These are phyloP conservation scores for Fomitopsis serialis DNA, from an alignment of 768 basidiomycete species.

Conservation along the genomic window DNA sequence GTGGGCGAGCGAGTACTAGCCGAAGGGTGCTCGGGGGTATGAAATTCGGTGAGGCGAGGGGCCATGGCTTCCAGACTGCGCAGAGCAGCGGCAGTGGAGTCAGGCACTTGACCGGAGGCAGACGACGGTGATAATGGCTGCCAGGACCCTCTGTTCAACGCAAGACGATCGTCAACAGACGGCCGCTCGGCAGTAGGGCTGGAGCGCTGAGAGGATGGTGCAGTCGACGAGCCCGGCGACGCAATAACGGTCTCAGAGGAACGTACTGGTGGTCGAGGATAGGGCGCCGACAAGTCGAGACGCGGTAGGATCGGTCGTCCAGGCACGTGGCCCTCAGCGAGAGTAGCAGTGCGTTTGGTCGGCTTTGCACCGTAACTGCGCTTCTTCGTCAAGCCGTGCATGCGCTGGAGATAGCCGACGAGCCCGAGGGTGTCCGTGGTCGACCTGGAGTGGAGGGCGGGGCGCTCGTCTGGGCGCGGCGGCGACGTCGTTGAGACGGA, in stretches of 20 bases:
- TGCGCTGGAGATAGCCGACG: slow-evolving; percentile 58
- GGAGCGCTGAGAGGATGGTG: background rate
- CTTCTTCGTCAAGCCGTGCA: slow-evolving; percentile 68
- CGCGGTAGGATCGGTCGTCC: slow-evolving; percentile 16
- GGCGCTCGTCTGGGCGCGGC: slow-evolving; percentile 13
- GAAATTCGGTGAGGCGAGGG: slow-evolving; percentile 16
- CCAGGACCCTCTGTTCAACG: slow-evolving; percentile 15
- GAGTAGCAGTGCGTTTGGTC: slow-evolving; percentile 9
- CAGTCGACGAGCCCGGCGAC: background rate
- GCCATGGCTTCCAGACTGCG: slow-evolving; percentile 17
- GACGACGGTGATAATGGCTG: slow-evolving; percentile 11
- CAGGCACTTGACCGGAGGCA: slow-evolving; percentile 5
- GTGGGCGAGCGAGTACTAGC: background rate
- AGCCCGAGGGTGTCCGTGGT: slow-evolving; percentile 39
- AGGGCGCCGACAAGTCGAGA: slow-evolving; percentile 11
- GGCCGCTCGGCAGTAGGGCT: slow-evolving; percentile 9
- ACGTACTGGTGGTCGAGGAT: slow-evolving; percentile 13
- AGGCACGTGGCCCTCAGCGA: slow-evolving; percentile 1
- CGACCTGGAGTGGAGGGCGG: slow-evolving; percentile 10
- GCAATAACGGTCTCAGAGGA: background rate
- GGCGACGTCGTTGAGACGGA: slow-evolving; percentile 18
- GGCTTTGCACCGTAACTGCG: slow-evolving; percentile 17
- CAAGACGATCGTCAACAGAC: slow-evolving; percentile 11
- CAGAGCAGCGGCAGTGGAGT: slow-evolving; percentile 13
- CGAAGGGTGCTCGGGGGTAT: slow-evolving; percentile 6